phyloP scores from a whole-genome alignment of 1,284 basidiomycete genomes.

The Bjerkandera adusta region DNA sequence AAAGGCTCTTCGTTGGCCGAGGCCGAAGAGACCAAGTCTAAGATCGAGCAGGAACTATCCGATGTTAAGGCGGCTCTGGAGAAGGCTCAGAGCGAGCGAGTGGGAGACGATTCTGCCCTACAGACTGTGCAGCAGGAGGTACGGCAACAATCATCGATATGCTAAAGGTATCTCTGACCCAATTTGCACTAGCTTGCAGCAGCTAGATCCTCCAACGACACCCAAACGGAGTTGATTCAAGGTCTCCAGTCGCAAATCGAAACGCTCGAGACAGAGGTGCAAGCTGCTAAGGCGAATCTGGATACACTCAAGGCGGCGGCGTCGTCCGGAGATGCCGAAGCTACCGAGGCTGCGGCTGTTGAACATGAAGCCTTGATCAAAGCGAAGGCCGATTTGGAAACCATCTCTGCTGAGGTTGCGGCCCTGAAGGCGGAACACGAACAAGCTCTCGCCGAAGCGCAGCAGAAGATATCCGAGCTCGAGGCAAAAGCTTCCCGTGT shows the following conservation, averaged over 20 bases:
- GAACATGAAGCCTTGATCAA: constrained; percentile 65
- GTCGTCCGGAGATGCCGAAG: constrained; percentile 43
- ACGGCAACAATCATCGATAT: constrained; percentile 18
- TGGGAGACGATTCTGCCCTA: constrained; percentile 37
- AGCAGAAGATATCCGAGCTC: constrained; percentile 41
- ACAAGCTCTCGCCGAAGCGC: constrained; percentile 44
- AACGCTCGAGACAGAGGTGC: constrained; percentile 48
- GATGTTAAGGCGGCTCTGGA: constrained; percentile 41
- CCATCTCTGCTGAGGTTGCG: constrained; percentile 52
- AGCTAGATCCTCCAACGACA: constrained; percentile 38
- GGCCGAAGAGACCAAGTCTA: constrained; percentile 46
- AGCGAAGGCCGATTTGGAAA: constrained; percentile 59
- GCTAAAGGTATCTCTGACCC: constrained; percentile 4
- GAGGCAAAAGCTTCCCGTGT: constrained; percentile 44
- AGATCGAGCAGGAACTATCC: constrained; percentile 47
- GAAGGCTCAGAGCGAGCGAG: constrained; percentile 39
- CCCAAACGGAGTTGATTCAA: constrained; percentile 45
- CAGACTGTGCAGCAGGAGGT: constrained; percentile 50
- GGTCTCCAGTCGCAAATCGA: constrained; percentile 50
- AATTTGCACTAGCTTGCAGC: constrained; percentile 44
- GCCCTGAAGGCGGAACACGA: constrained; percentile 50
- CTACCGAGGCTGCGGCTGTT: constrained; percentile 47
- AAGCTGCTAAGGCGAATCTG: constrained; percentile 50
- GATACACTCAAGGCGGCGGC: constrained; percentile 47
- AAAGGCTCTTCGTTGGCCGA: constrained; percentile 44